These are phyloP conservation scores for Glutinoglossum americanum DNA, from an alignment of 495 filamentous ascomycete genomes.

Conservation along the genomic window DNA sequence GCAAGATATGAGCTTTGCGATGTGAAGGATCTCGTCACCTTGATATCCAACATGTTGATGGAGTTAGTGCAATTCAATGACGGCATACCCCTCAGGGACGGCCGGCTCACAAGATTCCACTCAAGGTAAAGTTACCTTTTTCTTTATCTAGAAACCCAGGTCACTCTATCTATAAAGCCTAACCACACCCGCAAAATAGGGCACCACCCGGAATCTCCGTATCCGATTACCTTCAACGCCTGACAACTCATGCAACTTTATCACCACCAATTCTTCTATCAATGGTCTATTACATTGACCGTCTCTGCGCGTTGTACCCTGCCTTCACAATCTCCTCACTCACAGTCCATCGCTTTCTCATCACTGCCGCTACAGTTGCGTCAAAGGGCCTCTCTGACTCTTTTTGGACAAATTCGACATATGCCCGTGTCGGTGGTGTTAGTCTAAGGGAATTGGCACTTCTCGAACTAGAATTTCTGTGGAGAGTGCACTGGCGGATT, in stretches of 20 bases:
- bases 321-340: slow-evolving; percentile 87
- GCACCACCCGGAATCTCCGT: slow-evolving; percentile 90
- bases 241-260: slow-evolving; percentile 84
- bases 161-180: background rate
- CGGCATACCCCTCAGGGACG: slow-evolving; percentile 59
- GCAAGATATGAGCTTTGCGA: slow-evolving; percentile 55
- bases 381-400: slow-evolving; percentile 89
- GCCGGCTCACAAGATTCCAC: slow-evolving; percentile 80
- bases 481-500: slow-evolving; percentile 84
- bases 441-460: slow-evolving; percentile 71
- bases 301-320: slow-evolving; percentile 75
- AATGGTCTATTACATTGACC: slow-evolving; percentile 98
- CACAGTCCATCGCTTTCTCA: slow-evolving; percentile 92
- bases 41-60: slow-evolving; percentile 88
- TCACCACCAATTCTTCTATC: slow-evolving; percentile 89
- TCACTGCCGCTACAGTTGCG: slow-evolving; percentile 84
- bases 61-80: slow-evolving; percentile 90
- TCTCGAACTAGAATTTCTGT: slow-evolving; percentile 85
- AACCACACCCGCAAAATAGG: slow-evolving; percentile 18
- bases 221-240: slow-evolving; percentile 70
- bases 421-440: slow-evolving; percentile 82
- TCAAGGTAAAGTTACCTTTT: slow-evolving; percentile 38
- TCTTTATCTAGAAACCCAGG: background rate
- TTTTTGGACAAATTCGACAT: slow-evolving; percentile 95
- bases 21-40: slow-evolving; percentile 60